A percentile compares a stretch with the other conserved stretches of the same genome.
These are phyloP conservation scores for Populus trichocarpa DNA, from an alignment of 441 rosid species.

Conservation along the genomic window DNA sequence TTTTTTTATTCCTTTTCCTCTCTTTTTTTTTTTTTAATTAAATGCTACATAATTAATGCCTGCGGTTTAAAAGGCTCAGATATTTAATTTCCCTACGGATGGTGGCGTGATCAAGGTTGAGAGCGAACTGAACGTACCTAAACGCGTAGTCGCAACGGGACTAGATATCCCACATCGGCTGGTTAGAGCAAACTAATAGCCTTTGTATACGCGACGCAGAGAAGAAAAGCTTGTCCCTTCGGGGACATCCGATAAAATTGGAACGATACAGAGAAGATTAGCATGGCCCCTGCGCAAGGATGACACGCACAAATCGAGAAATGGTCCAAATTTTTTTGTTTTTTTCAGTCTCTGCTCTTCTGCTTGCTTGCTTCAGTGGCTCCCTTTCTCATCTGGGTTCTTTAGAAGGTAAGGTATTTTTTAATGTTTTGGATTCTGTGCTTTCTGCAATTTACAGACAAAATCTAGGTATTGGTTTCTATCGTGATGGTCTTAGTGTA, in stretches of 20 bases:
- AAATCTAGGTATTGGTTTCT: background rate
- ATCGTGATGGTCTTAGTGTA: background rate
- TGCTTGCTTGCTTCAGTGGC: background rate
- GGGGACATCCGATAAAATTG: constrained; percentile 59
- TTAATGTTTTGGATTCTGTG: background rate
- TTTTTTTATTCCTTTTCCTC: no score
- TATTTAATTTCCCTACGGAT: background rate
- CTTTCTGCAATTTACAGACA: background rate
- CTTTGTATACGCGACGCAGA: constrained; percentile 34
- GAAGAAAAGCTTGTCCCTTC: constrained; percentile 49
- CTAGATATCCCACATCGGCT: background rate
- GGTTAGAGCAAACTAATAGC: rapidly evolving
- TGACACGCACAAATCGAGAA: constrained; percentile 69
- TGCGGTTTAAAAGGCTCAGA: background rate
- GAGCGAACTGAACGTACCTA: background rate
- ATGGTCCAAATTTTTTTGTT: constrained; percentile 41
- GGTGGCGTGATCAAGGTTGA: background rate
- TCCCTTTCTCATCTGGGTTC: background rate
- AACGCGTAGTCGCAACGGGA: background rate
- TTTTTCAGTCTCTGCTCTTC: no score
- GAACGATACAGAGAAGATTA: constrained; percentile 72
- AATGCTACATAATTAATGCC: background rate
- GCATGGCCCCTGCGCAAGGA: constrained; percentile 72
- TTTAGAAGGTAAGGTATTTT: background rate
- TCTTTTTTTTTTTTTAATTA: no score